A percentile compares a stretch with the other conserved stretches of the same genome.
Conservation (phyloP, 805 yeast genomes). For the Blastobotrys mokoenaii region DNA sequence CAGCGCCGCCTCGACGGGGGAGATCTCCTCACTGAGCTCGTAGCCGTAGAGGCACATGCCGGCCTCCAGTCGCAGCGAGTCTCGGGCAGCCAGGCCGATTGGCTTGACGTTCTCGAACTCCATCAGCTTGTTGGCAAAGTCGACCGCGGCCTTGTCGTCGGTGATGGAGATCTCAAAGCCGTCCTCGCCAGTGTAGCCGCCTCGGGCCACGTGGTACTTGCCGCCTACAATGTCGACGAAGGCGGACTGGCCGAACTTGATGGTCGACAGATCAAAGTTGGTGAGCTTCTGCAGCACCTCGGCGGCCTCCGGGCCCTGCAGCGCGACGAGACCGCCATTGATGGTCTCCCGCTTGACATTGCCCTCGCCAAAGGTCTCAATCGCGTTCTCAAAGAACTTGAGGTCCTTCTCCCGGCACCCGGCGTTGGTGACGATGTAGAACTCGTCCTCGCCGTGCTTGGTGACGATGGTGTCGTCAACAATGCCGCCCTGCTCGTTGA, state of each 20-base stretch:
- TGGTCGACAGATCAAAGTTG: slow-evolving; percentile 43
- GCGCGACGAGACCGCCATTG: slow-evolving; percentile 71
- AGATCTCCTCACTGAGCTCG: slow-evolving; percentile 67
- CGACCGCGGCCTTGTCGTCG: slow-evolving; percentile 39
- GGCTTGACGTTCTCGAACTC: slow-evolving; percentile 56
- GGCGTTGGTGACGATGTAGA: slow-evolving; percentile 90
- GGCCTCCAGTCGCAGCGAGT: slow-evolving; percentile 89
- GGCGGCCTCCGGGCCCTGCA: slow-evolving; percentile 90
- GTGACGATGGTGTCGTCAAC: slow-evolving; percentile 91
- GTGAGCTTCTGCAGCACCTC: slow-evolving; percentile 57
- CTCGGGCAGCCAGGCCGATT: slow-evolving; percentile 97
- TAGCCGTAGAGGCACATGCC: slow-evolving; percentile 98
- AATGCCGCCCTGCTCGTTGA: slow-evolving; percentile 70
- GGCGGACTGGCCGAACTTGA: slow-evolving; percentile 68
- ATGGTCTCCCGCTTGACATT: slow-evolving; percentile 29
- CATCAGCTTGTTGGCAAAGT: slow-evolving; percentile 54
- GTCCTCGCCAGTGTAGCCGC: slow-evolving; percentile 98
- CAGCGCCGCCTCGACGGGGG: slow-evolving; percentile 85
- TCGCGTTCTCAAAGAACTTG: slow-evolving; percentile 49
- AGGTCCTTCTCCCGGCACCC: slow-evolving; percentile 84
- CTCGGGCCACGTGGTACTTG: slow-evolving; percentile 74
- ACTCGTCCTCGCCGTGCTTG: slow-evolving; percentile 60
- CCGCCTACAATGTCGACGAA: slow-evolving; percentile 35
- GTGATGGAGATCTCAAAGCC: slow-evolving; percentile 90
- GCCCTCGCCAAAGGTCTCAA: slow-evolving; percentile 31